Base-by-base conservation (phyloP, 805 yeast species). In the Suhomyces pyralidae region DNA sequence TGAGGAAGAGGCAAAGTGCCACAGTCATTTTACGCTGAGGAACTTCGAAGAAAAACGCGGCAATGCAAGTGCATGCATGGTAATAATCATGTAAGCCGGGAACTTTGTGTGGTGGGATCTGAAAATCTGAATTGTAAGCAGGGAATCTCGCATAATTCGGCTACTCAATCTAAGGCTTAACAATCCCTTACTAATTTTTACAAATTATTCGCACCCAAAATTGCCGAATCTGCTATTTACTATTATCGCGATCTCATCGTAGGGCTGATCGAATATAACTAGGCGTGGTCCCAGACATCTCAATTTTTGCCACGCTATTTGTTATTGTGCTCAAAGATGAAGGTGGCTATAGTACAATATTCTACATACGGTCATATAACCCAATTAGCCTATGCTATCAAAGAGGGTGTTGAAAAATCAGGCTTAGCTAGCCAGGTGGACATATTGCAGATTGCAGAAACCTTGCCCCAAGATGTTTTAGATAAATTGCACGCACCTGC, bases 341-440 rank as follows among this genome's bases (percentile, higher is more conserved):
- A 83, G 71, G 78, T 85, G 51, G 92, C 90, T 46, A 85, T 90
- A 59, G 78, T 90, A 68, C 82, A 85, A 68, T 90, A 90, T 80
- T 85, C 96, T 38, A 68, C 86, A 60, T 90, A 88, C 76, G 91
- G 91, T 55, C 97, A 90, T 73, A 73, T 86, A 59, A 83, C 84
- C 58, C 71, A 76, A 43, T 63, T 88, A 62, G 96, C 96, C 36
- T 81, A 84, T 67, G 74, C 87, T 44, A 82, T 82, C 64, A 80
- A 86, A 71, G 71, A 71, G 51, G 96, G 96, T 60, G 79, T 88
- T 44, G 85, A 81, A 66, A 76, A 81, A 7, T 82, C 87, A 14
- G 96, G 93, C 56, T 55, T 62, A 12, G 61, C 64, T 2, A 85
- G 86, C 53, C 54, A 66, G 19, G 96, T 88, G 34, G 85, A 83